A percentile compares a stretch with the other conserved stretches of the same genome.
phyloP scores from a whole-genome alignment of 2,329 filamentous ascomycete species.

The Calonectria multiphialidica region DNA sequence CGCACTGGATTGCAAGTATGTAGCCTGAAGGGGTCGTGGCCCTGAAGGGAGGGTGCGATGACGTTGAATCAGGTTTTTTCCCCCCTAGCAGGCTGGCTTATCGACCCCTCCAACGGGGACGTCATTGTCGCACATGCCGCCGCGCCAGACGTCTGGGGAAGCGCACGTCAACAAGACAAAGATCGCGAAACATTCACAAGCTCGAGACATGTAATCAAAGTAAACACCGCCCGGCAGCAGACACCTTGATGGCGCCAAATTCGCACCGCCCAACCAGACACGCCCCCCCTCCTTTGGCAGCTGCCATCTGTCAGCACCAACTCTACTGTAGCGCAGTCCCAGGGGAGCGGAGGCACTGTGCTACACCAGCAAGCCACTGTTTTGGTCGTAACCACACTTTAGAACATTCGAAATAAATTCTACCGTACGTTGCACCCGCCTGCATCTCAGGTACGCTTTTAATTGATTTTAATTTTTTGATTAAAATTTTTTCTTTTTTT shows the following conservation, averaged over 20 bases:
- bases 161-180: background rate
- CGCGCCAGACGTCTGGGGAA: background rate
- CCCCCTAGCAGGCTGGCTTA: background rate
- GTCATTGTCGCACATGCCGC: background rate
- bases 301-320: background rate
- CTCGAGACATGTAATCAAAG: background rate
- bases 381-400: background rate
- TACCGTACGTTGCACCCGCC: conserved; percentile 1
- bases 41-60: background rate
- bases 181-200: background rate
- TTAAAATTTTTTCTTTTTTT: too few relatives aligned
- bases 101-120: background rate
- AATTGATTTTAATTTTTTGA: background rate
- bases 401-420: conserved; percentile 10
- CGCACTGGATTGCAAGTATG: background rate
- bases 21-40: background rate
- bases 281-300: background rate
- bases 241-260: background rate
- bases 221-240: background rate
- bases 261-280: background rate
- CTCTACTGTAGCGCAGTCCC: background rate
- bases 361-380: background rate
- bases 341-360: background rate
- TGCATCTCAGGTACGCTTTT: background rate
- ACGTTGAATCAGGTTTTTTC: conserved; percentile 3